Evolutionary conservation across 1,139 yeast species (phyloP), one percentile per base, ranked within the genome.

Genomic region (Nakaseomyces glabratus): DNA sequence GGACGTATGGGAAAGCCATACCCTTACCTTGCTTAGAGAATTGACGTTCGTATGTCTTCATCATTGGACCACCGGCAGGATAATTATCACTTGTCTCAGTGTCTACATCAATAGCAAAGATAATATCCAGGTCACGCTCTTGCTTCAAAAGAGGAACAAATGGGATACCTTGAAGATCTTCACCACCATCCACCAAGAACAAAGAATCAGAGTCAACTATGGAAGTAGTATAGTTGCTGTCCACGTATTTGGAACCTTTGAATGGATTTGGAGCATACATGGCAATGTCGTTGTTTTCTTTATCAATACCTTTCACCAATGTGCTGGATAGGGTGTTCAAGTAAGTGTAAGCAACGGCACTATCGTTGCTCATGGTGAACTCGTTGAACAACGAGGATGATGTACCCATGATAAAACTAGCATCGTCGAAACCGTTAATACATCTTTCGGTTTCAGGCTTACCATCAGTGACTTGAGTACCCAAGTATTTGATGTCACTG

Each of bases 161-260:
- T 7, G 96, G 96, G 20, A 86, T 67, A 47, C 80, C 81, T 55
- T 85, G 90, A 10, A 57, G 59, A 59, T 82, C 95, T 57, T 80
- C 88, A 45, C 95, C 95, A 41, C 95, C 95, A 54, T 86, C 96
- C n/a, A 77, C 88, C 41, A 85, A 65, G 50, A 61, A 71, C 29
- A 86, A 65, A 3, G 71, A 62, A 4, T 68, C 66, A 21, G 60
- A 48, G 18, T 58, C 51, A 8, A 56, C 66, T 44, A 75, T 70
- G 15, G 47, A 35, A 4, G 35, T 42, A 5, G 57, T 46, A 33
- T 43, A 46, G 37, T 52, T 52, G 1, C 51, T 42, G 26, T 61
- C 66, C 37, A 71, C 73, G 48, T 57, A 71, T 24, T 62, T 57
- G 4, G 79, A 62, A 20, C 65, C 49, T 30, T 42, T 51, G 39